phyloP scores from a whole-genome alignment of 805 yeast genomes.

The Ogataea neopini region DNA sequence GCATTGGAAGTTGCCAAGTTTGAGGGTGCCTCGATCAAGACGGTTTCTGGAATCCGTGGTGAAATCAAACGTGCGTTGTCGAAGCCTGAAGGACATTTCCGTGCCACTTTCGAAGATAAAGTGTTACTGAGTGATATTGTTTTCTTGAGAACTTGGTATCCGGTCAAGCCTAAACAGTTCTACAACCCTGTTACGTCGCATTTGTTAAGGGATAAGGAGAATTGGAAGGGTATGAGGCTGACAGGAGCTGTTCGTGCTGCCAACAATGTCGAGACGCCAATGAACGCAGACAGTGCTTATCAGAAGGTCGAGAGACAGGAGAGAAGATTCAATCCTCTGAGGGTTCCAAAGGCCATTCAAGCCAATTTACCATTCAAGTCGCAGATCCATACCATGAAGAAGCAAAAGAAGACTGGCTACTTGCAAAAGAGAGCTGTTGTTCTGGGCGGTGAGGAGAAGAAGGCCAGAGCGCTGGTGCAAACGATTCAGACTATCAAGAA shows the following conservation, averaged over 20 bases:
- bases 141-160: constrained; percentile 94
- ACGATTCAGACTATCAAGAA: constrained; percentile 82
- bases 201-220: constrained; percentile 69
- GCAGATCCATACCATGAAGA: constrained; percentile 85
- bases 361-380: constrained; percentile 86
- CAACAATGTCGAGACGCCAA: constrained; percentile 62
- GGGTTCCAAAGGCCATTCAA: constrained; percentile 79
- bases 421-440: constrained; percentile 91
- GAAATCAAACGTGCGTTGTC: constrained; percentile 94
- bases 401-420: constrained; percentile 81
- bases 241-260: constrained; percentile 93
- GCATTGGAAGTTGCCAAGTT: constrained; percentile 95
- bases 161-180: constrained; percentile 84
- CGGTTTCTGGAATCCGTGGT: constrained; percentile 97
- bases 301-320: constrained; percentile 79
- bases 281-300: constrained; percentile 49
- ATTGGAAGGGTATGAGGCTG: constrained; percentile 96
- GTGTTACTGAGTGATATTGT: constrained; percentile 87
- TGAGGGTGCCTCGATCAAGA: constrained; percentile 96
- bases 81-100: constrained; percentile 90
- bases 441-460: constrained; percentile 88
- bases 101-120: constrained; percentile 97
- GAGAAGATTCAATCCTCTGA: constrained; percentile 83
- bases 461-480: constrained; percentile 85
- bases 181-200: constrained; percentile 96